These are phyloP conservation scores for Sugiyamaella pinicola DNA, from an alignment of 1,139 yeast genomes.

Conservation along the genomic window DNA sequence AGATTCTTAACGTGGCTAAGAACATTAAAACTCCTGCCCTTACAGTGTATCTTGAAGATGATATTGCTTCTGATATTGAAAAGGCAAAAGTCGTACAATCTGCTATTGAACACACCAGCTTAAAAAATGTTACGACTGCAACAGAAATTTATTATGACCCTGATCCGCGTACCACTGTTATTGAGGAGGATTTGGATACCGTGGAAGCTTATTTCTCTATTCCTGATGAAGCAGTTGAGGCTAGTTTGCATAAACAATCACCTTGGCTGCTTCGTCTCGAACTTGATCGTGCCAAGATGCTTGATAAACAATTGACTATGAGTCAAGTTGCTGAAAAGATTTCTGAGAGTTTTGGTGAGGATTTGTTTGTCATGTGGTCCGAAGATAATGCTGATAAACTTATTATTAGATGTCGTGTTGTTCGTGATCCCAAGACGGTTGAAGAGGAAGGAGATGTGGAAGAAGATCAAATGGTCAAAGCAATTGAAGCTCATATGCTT, in stretches of 20 bases:
- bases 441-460: slow-evolving; percentile 95
- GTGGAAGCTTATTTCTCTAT: slow-evolving; percentile 96
- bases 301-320: slow-evolving; percentile 96
- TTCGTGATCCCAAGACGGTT: slow-evolving; percentile 90
- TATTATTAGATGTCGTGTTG: slow-evolving; percentile 96
- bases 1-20: slow-evolving; percentile 97
- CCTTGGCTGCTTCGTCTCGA: slow-evolving; percentile 98
- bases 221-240: slow-evolving; percentile 97
- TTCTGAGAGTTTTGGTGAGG: slow-evolving; percentile 90
- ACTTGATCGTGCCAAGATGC: slow-evolving; percentile 97
- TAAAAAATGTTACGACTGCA: slow-evolving; percentile 94
- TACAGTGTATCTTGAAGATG: slow-evolving; percentile 83
- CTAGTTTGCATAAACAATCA: slow-evolving; percentile 87
- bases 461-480: slow-evolving; percentile 94
- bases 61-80: slow-evolving; percentile 84
- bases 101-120: slow-evolving; percentile 93
- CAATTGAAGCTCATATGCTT: slow-evolving; percentile 94
- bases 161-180: slow-evolving; percentile 93
- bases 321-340: slow-evolving; percentile 97
- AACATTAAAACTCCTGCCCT: slow-evolving; percentile 98
- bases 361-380: slow-evolving; percentile 96
- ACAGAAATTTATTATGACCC: slow-evolving; percentile 98
- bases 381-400: slow-evolving; percentile 98
- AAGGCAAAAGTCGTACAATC: slow-evolving; percentile 94
- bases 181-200: slow-evolving; percentile 94